Evolutionary conservation across 2,329 filamentous ascomycete species (phyloP).

Genomic region (Trichoderma sp.): DNA sequence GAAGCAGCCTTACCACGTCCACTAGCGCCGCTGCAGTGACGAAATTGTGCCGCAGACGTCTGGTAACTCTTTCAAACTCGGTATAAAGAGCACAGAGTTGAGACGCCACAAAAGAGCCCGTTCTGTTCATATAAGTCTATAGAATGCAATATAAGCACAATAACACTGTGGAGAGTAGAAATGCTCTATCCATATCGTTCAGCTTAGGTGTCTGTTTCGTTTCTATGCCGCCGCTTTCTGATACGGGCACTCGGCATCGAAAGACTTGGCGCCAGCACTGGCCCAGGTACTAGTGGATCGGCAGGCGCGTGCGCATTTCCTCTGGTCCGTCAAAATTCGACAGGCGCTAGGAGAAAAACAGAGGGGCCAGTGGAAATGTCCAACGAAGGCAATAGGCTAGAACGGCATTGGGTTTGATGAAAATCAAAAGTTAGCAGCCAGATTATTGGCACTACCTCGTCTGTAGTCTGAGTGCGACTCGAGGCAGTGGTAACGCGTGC

Average conservation of each 20-base stretch:
- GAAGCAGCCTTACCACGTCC: slow-evolving; percentile 2
- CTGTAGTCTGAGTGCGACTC: not conserved
- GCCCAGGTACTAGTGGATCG: not conserved
- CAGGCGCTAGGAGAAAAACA: not conserved
- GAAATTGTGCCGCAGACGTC: not conserved
- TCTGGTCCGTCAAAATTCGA: not conserved
- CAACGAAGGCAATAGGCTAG: not conserved
- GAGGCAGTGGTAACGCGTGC: not conserved
- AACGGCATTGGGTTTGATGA: not conserved
- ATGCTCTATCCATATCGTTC: too few species aligned
- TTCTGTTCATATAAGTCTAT: not conserved
- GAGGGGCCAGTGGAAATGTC: not conserved
- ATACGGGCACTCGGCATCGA: too few species aligned
- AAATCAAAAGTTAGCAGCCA: not conserved
- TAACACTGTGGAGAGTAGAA: too few species aligned
- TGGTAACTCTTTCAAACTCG: not conserved
- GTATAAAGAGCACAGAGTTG: not conserved
- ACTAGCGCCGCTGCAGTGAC: not conserved
- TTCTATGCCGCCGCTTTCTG: not conserved
- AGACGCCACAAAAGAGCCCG: not conserved
- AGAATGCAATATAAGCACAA: too few species aligned
- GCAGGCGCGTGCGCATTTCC: not conserved
- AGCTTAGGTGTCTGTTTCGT: not conserved
- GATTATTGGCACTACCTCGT: not conserved
- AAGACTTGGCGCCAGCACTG: not conserved